Conservation (phyloP, 2,329 filamentous ascomycete genomes). For the Microdochium paspali region DNA sequence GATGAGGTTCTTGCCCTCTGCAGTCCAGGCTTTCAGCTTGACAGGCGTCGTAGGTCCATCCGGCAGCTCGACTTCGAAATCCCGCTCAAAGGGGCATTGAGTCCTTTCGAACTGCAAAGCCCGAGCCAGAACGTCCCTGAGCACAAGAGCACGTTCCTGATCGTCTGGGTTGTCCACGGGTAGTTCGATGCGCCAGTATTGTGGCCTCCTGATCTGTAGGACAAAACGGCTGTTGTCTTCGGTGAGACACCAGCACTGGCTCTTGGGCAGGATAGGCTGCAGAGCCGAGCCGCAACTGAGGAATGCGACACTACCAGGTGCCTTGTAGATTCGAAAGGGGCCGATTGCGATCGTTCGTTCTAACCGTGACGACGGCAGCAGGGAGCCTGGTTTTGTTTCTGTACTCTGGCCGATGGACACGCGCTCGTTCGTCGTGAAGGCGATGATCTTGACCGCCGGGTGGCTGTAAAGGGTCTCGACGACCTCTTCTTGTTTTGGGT, state of each 20-base stretch:
- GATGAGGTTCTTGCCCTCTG: constrained; percentile 32
- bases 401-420: constrained; percentile 19
- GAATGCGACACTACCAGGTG: constrained; percentile 79
- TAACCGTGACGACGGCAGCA: constrained; percentile 66
- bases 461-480: constrained; percentile 70
- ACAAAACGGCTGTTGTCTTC: constrained; percentile 73
- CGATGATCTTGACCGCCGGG: constrained; percentile 58
- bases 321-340: constrained; percentile 73
- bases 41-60: constrained; percentile 56
- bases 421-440: constrained; percentile 30
- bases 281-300: constrained; percentile 76
- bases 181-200: constrained; percentile 86
- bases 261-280: constrained; percentile 79
- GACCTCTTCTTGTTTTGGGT: constrained; percentile 15
- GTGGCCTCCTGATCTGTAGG: constrained; percentile 72
- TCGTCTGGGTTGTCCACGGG: constrained; percentile 58
- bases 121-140: constrained; percentile 61
- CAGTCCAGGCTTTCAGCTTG: constrained; percentile 61
- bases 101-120: constrained; percentile 83
- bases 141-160: constrained; percentile 49
- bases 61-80: constrained; percentile 66
- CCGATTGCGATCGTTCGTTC: constrained; percentile 75
- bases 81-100: constrained; percentile 72
- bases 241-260: constrained; percentile 90
- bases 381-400: constrained; percentile 46